Evolutionary conservation across 805 yeast species (phyloP).

Genomic region (Metschnikowia reukaufii): DNA sequence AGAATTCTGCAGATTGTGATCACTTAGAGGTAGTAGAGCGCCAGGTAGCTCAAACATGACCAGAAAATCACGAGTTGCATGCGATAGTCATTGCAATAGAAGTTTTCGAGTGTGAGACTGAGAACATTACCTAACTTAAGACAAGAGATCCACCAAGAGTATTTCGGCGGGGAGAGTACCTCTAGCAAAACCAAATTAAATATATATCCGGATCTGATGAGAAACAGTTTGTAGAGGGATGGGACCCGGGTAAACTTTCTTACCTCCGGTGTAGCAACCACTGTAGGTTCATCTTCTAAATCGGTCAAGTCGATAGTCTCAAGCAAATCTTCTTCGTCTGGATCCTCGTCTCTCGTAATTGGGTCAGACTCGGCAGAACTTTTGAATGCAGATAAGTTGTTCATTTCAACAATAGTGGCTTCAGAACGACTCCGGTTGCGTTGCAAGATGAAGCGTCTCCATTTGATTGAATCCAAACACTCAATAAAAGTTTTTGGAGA

Average conservation of each 20-base stretch:
- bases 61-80: background rate
- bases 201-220: conserved; percentile 3
- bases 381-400: background rate
- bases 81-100: background rate
- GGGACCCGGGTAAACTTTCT: background rate
- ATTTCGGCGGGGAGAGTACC: background rate
- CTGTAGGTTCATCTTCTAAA: background rate
- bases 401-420: conserved; percentile 15
- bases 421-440: conserved; percentile 22
- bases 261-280: too few relatives aligned
- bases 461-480: conserved; percentile 25
- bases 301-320: conserved; percentile 3
- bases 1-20: background rate
- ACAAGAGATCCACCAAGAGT: background rate
- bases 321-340: background rate
- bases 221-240: background rate
- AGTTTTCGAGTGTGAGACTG: conserved; percentile 4
- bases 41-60: background rate
- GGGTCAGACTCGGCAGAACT: background rate
- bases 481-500: conserved; percentile 20
- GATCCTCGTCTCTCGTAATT: background rate
- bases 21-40: background rate
- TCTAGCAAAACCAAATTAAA: conserved; percentile 7
- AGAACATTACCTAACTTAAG: conserved; percentile 2
- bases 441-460: conserved; percentile 11